Evolutionary conservation across 2,329 filamentous ascomycete genomes (phyloP), one percentile per base, ranked within the genome.

Genomic region (Botrytis aclada): DNA sequence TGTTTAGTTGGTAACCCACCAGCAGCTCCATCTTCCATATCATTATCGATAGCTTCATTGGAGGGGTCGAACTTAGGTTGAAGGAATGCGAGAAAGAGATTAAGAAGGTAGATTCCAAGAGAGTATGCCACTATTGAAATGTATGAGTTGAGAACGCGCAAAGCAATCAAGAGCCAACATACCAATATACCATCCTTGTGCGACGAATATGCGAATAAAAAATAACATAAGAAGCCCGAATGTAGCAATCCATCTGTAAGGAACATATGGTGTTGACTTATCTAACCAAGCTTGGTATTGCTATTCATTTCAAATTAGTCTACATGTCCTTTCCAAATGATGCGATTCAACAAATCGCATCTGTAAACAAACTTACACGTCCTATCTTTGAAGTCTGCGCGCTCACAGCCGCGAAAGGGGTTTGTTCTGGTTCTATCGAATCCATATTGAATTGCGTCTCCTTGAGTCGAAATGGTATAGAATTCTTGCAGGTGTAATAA

Each of bases 161-260:
- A 39, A 25, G n/a, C 7, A 45, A 63, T 39, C 34, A 20, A 64
- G 32, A 45, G 25, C 56, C 37, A 54, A 61, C 85, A 76, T 87
- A 97, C 94, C 94, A 77, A 99, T 98, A 83, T 99, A 99, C 96
- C 96, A 99, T 84, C 96, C 96, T 85, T 98, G 94, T 74, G 94
- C 94, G 69, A 97, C 76, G 77, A 99, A 86, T 83, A 99, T 97
- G 81, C 96, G 91, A 77, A 96, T 82, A 82, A 94, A 95, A 86
- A 99, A 99, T 78, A 94, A 75, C 75, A 93, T 72, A 74, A 98
- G 89, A 72, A 92, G 86, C 58, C 88, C 86, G 69, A 84, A 93
- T n/a, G 95, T 97, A 82, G 91, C 91, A 75, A 92, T 82, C 96
- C 96, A 99, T 87, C 96, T 89, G 85, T 98, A 97, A 73, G 91